A percentile compares a stretch with the other conserved stretches of the same genome.
These are phyloP conservation scores for Aspergillus affinis DNA, from an alignment of 495 filamentous ascomycete genomes.

Conservation along the genomic window DNA sequence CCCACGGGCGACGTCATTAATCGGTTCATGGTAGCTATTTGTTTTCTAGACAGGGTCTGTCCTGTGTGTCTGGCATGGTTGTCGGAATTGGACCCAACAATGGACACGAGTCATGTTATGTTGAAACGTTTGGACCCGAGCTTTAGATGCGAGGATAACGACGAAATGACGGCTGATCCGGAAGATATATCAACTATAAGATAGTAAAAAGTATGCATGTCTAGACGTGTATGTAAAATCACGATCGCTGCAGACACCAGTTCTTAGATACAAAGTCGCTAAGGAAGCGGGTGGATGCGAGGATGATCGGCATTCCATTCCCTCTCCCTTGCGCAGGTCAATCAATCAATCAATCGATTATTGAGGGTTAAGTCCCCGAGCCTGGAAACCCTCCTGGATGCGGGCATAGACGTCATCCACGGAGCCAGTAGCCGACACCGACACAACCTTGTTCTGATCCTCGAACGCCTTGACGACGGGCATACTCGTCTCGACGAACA, in stretches of 20 bases:
- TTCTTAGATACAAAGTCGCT: neutral
- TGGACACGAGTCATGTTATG: slow-evolving; percentile 43
- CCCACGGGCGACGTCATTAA: slow-evolving; percentile 10
- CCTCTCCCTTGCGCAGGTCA: too few species aligned
- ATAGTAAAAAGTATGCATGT: neutral
- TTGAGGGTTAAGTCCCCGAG: slow-evolving; percentile 41
- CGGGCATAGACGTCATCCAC: slow-evolving; percentile 74
- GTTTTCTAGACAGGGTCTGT: slow-evolving; percentile 16
- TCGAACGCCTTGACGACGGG: slow-evolving; percentile 88
- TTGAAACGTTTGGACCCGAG: neutral
- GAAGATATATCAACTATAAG: neutral
- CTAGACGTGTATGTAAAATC: neutral
- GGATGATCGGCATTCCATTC: too few species aligned
- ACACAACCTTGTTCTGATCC: slow-evolving; percentile 72
- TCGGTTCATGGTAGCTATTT: slow-evolving; percentile 19
- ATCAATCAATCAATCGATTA: slow-evolving; percentile 11
- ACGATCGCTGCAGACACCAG: neutral
- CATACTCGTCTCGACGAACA: slow-evolving; percentile 94
- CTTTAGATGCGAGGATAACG: neutral
- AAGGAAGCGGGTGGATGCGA: neutral
- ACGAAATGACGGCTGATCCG: neutral
- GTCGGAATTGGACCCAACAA: slow-evolving; percentile 22
- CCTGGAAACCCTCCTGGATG: slow-evolving; percentile 57
- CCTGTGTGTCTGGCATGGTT: slow-evolving; percentile 11
- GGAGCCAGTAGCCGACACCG: slow-evolving; percentile 63